Evolutionary conservation across 768 basidiomycete species (phyloP).

Genomic region (Dentipellis fragilis): DNA sequence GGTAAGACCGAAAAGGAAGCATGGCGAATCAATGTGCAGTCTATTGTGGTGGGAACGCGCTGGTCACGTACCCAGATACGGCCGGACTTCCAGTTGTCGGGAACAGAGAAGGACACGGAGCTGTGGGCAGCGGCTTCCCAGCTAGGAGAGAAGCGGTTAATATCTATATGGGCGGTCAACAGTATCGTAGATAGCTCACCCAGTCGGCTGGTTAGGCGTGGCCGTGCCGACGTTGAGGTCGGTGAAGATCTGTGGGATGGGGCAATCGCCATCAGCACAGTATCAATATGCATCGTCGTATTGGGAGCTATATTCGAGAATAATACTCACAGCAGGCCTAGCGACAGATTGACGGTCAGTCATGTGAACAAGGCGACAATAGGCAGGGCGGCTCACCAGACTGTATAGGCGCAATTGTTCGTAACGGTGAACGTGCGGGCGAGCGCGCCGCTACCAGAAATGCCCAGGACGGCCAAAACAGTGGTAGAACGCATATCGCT

Average conservation of each 20-base stretch:
- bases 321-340: background rate
- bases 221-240: constrained; percentile 40
- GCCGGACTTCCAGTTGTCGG: constrained; percentile 55
- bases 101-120: constrained; percentile 41
- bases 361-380: background rate
- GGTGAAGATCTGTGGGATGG: constrained; percentile 40
- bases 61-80: constrained; percentile 43
- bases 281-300: background rate
- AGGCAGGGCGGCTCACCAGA: constrained; percentile 37
- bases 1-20: background rate
- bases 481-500: too few relatives aligned
- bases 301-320: background rate
- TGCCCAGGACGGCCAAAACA: background rate
- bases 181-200: constrained; percentile 24
- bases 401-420: constrained; percentile 58
- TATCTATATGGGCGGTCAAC: background rate
- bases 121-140: constrained; percentile 27
- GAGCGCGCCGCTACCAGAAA: constrained; percentile 16
- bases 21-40: too few relatives aligned
- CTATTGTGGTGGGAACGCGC: too few relatives aligned
- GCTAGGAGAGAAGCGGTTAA: constrained; percentile 11
- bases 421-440: constrained; percentile 50
- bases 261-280: background rate
- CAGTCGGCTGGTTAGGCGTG: constrained; percentile 32
- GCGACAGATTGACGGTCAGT: background rate